Percentiles rank a stretch among this genome's conserved stretches.
phyloP scores from a whole-genome alignment of 2,329 filamentous ascomycete species.

The Pseudocercospora cruenta region DNA sequence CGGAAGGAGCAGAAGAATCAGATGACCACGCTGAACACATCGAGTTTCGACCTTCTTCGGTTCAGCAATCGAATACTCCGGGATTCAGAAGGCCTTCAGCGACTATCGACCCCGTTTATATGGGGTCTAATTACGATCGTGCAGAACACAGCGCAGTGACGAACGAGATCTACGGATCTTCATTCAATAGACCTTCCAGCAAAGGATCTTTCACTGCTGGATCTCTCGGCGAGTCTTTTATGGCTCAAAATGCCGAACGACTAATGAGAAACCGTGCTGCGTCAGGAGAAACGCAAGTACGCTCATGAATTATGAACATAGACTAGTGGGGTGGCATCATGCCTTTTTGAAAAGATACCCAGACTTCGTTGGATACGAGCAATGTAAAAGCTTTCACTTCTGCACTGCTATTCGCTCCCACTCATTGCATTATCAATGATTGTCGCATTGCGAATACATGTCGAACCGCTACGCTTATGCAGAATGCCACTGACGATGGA shows the following conservation, averaged over 20 bases:
- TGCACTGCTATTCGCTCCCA: not conserved
- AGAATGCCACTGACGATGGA: not conserved
- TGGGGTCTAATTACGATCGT: conserved; percentile 28
- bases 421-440: not conserved
- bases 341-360: conserved; percentile 11
- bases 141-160: conserved; percentile 31
- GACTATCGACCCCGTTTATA: conserved; percentile 35
- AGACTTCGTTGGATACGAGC: conserved; percentile 8
- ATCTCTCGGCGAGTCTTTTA: conserved; percentile 41
- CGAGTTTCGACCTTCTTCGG: conserved; percentile 31
- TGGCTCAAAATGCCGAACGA: conserved; percentile 40
- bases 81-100: conserved; percentile 41
- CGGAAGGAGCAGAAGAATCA: conserved; percentile 15
- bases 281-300: conserved; percentile 24
- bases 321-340: conserved; percentile 5
- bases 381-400: conserved; percentile 9
- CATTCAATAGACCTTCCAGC: conserved; percentile 24
- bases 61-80: conserved; percentile 38
- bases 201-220: conserved; percentile 35
- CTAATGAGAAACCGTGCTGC: conserved; percentile 28
- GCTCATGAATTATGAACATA: conserved; percentile 14
- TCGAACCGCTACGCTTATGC: not conserved
- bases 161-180: conserved; percentile 34
- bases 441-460: not conserved
- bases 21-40: conserved; percentile 30